A percentile compares a stretch with the other conserved stretches of the same genome.
These are phyloP conservation scores for Otatea glauca DNA, from an alignment of 176 grass and related monocot species.

Conservation along the genomic window DNA sequence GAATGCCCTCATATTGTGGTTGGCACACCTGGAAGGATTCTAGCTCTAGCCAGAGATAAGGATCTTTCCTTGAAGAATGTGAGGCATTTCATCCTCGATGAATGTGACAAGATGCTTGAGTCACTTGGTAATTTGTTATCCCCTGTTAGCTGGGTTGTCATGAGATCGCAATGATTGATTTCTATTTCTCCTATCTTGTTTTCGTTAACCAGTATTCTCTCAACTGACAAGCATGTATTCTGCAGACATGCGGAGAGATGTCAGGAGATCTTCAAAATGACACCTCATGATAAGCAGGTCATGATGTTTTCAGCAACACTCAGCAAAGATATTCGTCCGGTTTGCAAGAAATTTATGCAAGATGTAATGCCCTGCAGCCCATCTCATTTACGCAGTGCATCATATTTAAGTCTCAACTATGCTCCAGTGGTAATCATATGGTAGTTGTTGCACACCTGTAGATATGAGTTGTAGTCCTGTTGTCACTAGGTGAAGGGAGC, in stretches of 20 bases:
- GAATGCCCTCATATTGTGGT: slow-evolving; percentile 98
- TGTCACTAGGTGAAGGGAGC: slow-evolving; percentile 13
- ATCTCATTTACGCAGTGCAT: slow-evolving; percentile 59
- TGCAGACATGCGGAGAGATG: slow-evolving; percentile 97
- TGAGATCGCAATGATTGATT: neutral
- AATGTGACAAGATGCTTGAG: slow-evolving; percentile 99
- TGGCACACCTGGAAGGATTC: slow-evolving; percentile 73
- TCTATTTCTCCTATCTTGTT: neutral
- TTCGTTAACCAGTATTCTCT: neutral
- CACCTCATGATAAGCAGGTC: slow-evolving; percentile 98
- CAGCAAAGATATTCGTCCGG: slow-evolving; percentile 94
- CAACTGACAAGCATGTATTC: slow-evolving; percentile 33
- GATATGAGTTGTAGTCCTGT: neutral
- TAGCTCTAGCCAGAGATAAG: slow-evolving; percentile 82
- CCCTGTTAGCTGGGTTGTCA: neutral
- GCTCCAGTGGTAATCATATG: neutral
- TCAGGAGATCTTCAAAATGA: slow-evolving; percentile 99
- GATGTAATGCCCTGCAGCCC: slow-evolving; percentile 87
- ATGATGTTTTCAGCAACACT: slow-evolving; percentile 99
- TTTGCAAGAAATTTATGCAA: slow-evolving; percentile 99
- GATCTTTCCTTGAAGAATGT: slow-evolving; percentile 98
- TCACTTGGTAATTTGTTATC: slow-evolving; percentile 73
- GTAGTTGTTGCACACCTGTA: neutral
- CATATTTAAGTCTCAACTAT: slow-evolving; percentile 52
- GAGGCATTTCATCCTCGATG: slow-evolving; percentile 98